phyloP scores from a whole-genome alignment of 352 stramenopile genomes.

The Aphanomyces cochlioides region DNA sequence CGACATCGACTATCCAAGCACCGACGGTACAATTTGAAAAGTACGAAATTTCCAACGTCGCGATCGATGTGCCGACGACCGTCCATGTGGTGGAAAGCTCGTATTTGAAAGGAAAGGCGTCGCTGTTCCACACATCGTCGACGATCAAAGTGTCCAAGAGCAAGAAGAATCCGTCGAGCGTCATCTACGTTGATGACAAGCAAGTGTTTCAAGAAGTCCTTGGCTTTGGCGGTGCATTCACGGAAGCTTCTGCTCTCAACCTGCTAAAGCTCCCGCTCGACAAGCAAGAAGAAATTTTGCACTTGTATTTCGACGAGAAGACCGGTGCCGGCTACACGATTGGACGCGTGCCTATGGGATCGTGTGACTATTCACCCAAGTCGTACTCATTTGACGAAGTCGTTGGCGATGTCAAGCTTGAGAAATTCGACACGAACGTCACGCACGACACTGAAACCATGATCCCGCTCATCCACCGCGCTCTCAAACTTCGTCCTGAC shows the following conservation, averaged over 20 bases:
- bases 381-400: conserved; percentile 89
- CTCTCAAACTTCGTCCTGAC: conserved; percentile 53
- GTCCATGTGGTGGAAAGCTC: conserved; percentile 21
- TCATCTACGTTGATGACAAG: conserved; percentile 50
- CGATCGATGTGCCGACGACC: background rate
- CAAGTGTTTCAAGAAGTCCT: conserved; percentile 72
- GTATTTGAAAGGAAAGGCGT: background rate
- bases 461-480: conserved; percentile 81
- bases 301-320: conserved; percentile 82
- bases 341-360: conserved; percentile 88
- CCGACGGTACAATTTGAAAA: background rate
- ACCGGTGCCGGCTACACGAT: conserved; percentile 83
- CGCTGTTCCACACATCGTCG: background rate
- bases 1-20: background rate
- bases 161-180: conserved; percentile 31
- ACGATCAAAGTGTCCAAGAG: conserved; percentile 44
- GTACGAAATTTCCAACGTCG: background rate
- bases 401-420: conserved; percentile 57
- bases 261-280: conserved; percentile 71
- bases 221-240: conserved; percentile 92
- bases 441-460: conserved; percentile 71
- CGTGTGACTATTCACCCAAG: conserved; percentile 79
- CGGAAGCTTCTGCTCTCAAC: conserved; percentile 84
- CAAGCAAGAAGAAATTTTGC: conserved; percentile 81
- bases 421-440: conserved; percentile 74